phyloP scores from a whole-genome alignment of 495 filamentous ascomycete species.

The Penicillium robsamsonii region DNA sequence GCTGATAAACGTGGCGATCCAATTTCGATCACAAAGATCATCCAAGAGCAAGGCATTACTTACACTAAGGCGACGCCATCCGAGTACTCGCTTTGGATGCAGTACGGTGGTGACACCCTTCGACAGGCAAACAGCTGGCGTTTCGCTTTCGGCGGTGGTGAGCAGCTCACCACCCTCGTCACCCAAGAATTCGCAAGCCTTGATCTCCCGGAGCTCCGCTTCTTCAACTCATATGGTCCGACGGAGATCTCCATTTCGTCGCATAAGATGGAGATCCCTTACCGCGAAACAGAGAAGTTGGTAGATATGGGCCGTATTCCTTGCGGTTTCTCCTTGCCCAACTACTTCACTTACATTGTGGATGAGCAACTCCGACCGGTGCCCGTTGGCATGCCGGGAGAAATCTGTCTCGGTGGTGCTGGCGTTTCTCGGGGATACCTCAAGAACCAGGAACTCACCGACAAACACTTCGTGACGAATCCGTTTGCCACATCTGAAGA shows the following conservation, averaged over 20 bases:
- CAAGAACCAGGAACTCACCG: slow-evolving; percentile 28
- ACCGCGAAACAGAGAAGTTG: neutral
- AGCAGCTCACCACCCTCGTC: slow-evolving; percentile 17
- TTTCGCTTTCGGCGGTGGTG: slow-evolving; percentile 26
- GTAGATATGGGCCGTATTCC: slow-evolving; percentile 15
- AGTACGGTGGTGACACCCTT: slow-evolving; percentile 19
- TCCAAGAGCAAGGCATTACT: slow-evolving; percentile 28
- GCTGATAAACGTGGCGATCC: slow-evolving; percentile 25
- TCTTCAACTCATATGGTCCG: neutral
- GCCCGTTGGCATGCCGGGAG: slow-evolving; percentile 39
- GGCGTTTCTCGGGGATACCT: slow-evolving; percentile 42
- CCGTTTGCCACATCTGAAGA: slow-evolving; percentile 21
- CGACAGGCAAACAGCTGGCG: slow-evolving; percentile 18
- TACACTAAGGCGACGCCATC: slow-evolving; percentile 40
- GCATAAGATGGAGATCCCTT: slow-evolving; percentile 2
- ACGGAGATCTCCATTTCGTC: neutral
- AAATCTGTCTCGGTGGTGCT: slow-evolving; percentile 44
- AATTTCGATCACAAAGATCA: slow-evolving; percentile 28
- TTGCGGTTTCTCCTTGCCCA: slow-evolving; percentile 33
- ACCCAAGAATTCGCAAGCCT: slow-evolving; percentile 13
- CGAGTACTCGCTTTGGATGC: slow-evolving; percentile 37
- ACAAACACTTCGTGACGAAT: slow-evolving; percentile 35
- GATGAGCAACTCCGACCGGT: slow-evolving; percentile 37
- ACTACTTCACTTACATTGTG: slow-evolving; percentile 43
- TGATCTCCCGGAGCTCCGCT: neutral